Evolutionary conservation across 2,329 filamentous ascomycete species (phyloP), one percentile per base, ranked within the genome.

Genomic region (Ceratocystis cubensis): DNA sequence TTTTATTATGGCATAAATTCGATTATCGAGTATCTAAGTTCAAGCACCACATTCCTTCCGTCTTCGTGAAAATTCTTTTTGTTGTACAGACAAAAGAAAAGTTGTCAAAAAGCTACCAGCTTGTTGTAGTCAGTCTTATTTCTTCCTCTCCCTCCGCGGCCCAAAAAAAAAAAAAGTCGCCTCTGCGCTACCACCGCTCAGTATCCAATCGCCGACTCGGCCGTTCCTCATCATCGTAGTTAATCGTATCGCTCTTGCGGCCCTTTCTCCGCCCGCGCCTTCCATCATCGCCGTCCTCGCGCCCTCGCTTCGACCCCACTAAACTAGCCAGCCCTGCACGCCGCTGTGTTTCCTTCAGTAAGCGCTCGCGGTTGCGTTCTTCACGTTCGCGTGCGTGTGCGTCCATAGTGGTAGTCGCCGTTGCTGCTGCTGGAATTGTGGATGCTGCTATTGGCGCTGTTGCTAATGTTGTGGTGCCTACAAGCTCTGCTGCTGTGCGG

Each of bases 321-420:
- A 81, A 71, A 64, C 79, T 76, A 1, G 78, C 74, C 64, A 84
- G 73, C 56, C 82, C 78, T 57, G 84, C 79, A 74, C 87, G 83
- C 45, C 84, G 81, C 74, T 89, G 84, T 48, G 84, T 83, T 74
- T 90, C 87, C 71, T 86, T 87, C 13, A 87, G 77, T 64, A 88
- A 77, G 30, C 87, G 79, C 73, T 88, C 85, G 59, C 85, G 80
- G 71, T 87, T 82, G 17, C 85, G 78, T 13, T 82, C 83, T 72
- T 88, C 86, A 25, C 87, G 83, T 74, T 90, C 87, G 0, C 86
- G 77, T 1, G 87, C 86, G 73, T 89, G 86, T n/a, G 83, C 80
- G 70, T 88, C 84, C 68, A 66, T 50, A 2, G 61, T 71, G 72
- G 20, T 69, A 72, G 65, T 74, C 66, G 70, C 73, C 69, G 67